Conservation (phyloP, 2,329 filamentous ascomycete genomes). For the Pyricularia sp. region DNA sequence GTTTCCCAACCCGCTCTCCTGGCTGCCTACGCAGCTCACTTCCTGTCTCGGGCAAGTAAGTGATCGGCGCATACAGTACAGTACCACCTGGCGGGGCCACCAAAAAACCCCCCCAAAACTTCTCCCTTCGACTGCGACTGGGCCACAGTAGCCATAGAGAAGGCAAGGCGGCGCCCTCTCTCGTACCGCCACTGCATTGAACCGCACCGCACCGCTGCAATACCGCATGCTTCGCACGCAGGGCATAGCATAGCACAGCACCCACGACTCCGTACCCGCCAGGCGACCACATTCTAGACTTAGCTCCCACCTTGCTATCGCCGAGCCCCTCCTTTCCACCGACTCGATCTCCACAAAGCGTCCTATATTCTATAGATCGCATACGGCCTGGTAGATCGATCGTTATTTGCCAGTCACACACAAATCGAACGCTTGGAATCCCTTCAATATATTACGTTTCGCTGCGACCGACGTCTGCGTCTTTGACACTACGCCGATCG, state of each 20-base stretch:
- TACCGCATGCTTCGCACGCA: neutral
- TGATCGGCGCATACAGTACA: neutral
- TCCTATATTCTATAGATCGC: neutral
- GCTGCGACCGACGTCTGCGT: neutral
- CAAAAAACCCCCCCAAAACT: neutral
- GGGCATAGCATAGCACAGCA: neutral
- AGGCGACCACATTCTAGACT: neutral
- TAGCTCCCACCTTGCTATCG: neutral
- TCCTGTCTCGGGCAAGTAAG: conserved; percentile 1
- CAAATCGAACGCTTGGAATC: neutral
- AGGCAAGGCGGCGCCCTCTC: neutral
- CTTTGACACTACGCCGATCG: neutral
- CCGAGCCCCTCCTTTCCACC: conserved; percentile 1
- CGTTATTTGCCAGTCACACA: neutral
- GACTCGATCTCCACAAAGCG: neutral
- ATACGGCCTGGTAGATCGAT: neutral
- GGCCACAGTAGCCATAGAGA: neutral
- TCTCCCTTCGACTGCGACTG: neutral
- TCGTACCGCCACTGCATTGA: neutral
- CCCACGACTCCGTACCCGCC: neutral
- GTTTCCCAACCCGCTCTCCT: neutral
- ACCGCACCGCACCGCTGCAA: neutral
- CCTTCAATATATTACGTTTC: neutral
- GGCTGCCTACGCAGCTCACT: neutral
- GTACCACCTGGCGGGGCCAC: neutral